Percentiles rank a stretch among this genome's conserved stretches.
Conservation (phyloP, 139 green algal species). For the Chloropicon primus region DNA sequence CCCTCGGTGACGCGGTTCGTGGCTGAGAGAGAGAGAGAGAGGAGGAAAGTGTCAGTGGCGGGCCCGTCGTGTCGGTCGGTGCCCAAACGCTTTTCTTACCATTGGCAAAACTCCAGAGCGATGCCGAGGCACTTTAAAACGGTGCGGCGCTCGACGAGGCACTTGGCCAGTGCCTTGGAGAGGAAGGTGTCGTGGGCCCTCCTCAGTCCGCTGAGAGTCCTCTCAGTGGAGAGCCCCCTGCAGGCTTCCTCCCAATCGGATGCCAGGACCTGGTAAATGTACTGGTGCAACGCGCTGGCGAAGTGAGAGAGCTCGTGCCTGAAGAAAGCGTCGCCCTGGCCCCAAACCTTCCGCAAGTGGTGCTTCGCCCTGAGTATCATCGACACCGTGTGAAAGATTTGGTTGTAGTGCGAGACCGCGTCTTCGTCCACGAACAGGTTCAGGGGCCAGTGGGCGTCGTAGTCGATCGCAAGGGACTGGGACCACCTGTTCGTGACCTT, state of each 20-base stretch:
- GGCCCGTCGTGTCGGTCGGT: too few relatives aligned
- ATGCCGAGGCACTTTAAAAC: not conserved
- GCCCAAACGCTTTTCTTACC: too few relatives aligned
- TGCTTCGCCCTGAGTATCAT: not conserved
- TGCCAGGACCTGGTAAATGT: not conserved
- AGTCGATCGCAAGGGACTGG: not conserved
- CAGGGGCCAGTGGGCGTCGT: not conserved
- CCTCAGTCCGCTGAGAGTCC: not conserved
- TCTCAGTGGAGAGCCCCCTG: not conserved
- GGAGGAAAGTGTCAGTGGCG: too few relatives aligned
- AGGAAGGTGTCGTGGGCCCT: not conserved
- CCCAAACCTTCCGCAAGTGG: not conserved
- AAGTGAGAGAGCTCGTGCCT: not conserved
- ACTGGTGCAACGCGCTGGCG: not conserved
- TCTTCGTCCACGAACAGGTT: not conserved
- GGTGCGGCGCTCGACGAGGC: not conserved
- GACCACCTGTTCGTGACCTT: too few relatives aligned
- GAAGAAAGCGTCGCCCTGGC: not conserved
- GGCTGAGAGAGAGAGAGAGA: too few relatives aligned
- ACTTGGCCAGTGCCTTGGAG: not conserved
- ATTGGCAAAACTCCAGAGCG: not conserved
- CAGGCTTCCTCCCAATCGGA: not conserved
- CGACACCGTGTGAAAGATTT: not conserved
- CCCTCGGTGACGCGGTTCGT: too few relatives aligned
- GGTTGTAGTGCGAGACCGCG: not conserved